phyloP scores from a whole-genome alignment of 179 eudicot genomes.

The Silene coronaria region DNA sequence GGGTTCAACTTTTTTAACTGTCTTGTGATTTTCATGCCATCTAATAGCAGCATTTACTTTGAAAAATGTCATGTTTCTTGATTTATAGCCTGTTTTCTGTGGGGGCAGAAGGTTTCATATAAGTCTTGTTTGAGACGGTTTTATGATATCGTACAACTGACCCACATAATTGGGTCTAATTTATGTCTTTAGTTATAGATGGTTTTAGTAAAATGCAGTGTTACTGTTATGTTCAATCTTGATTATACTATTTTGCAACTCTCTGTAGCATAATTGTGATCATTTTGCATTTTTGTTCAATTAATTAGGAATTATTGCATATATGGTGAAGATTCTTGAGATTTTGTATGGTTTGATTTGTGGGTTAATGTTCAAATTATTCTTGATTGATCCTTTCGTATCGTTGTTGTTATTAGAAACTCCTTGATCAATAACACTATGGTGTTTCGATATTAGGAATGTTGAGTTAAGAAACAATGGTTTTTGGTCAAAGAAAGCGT shows the following conservation, averaged over 20 bases:
- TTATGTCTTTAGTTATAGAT: not conserved
- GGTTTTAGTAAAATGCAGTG: not conserved
- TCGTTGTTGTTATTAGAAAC: not conserved
- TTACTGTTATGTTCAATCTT: not conserved
- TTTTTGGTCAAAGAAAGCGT: not conserved
- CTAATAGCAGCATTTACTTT: no score
- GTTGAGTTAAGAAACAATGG: slow-evolving; percentile 12
- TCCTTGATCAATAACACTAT: not conserved
- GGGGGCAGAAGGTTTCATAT: no score
- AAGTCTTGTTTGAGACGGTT: no score
- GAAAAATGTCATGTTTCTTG: no score
- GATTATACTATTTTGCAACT: not conserved
- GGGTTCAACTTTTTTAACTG: not conserved
- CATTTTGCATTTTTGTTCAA: not conserved
- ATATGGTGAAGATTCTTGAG: not conserved
- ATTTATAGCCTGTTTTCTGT: no score
- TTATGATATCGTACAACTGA: no score
- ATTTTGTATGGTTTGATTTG: not conserved
- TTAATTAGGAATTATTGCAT: not conserved
- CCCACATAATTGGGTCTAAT: not conserved
- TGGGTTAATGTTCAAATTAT: not conserved
- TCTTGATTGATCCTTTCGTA: not conserved
- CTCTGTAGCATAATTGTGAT: not conserved
- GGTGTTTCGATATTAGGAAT: not conserved
- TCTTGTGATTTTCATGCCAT: no score